Base-by-base conservation (phyloP, 1,284 basidiomycete genomes). In the Fomitopsis schrenkii region DNA sequence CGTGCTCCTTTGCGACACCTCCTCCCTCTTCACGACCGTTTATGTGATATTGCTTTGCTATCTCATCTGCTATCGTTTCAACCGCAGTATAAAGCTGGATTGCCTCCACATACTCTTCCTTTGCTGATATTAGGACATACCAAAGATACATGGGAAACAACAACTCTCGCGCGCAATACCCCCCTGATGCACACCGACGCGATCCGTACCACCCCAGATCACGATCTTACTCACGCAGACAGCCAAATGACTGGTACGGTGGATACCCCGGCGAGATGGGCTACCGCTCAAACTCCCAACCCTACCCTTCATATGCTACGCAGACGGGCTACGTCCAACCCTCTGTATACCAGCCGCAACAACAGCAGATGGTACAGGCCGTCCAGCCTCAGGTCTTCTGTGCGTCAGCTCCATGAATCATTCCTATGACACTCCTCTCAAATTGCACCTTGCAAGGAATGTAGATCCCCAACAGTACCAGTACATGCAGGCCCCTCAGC, bases 381-480 rank as follows among this genome's bases (percentile, higher is more conserved):
- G 8, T 17, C 28, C 58, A 54, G 35, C 40, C 33, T 3, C 56
- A 53, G 15, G 15, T 28, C 14, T 57, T 58, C 33, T 45, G 59
- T 61, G 56, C 59, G 59, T 61, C n/a, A 8, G 28, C 15, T 36
- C 14, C 9, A 40, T 36, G 5, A 40, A 12, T 22, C 8, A 10
- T 40, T 2, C n/a, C 19, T 44, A 9, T 40, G n/a, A 19, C 22
- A 8, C 28, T 1, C 26, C 33, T 42, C 26, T 46, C 42, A 44
- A 36, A 46, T 33, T 5, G 14, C 36, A 33, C 19, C 22, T 6
- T 26, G 30, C 59, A 61, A 61, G 59, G 46, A 38, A 42, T 22
- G 55, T 54, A 61, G 59, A 45, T 17, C 59, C 59, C 9, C 53
- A 61, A 45, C 59, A 61, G 55, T 61, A 61, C 48, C 59, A 54